Conservation (phyloP, 2,329 filamentous ascomycete genomes). For the Ophiobolus disseminans region DNA sequence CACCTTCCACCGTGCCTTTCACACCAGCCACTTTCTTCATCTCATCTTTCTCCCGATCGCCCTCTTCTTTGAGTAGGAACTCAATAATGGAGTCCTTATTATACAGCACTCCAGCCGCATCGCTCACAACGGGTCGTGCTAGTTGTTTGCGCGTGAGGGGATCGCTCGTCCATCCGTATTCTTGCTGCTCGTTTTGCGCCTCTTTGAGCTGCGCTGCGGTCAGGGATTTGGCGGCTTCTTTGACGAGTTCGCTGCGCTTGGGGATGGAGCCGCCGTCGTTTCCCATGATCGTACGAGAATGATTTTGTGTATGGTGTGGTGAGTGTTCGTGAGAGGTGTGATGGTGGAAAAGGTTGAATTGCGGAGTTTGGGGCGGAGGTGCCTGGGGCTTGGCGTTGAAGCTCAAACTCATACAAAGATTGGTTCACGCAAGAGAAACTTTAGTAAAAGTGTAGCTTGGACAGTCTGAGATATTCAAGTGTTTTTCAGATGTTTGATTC, state of each 20-base stretch:
- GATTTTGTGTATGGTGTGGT: conserved; percentile 5
- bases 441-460: too few relatives aligned
- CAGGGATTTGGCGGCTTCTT: conserved; percentile 83
- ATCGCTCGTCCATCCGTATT: conserved; percentile 86
- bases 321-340: background rate
- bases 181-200: conserved; percentile 80
- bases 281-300: conserved; percentile 68
- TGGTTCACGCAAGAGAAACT: too few relatives aligned
- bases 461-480: too few relatives aligned
- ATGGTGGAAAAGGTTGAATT: conserved; percentile 8
- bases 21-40: conserved; percentile 51
- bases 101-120: conserved; percentile 83
- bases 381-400: conserved; percentile 7
- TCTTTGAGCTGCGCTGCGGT: conserved; percentile 89
- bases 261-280: conserved; percentile 98
- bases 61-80: conserved; percentile 65
- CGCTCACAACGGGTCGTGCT: conserved; percentile 78
- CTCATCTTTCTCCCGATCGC: conserved; percentile 66
- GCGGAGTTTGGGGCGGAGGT: conserved; percentile 25
- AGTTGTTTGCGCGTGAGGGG: conserved; percentile 83
- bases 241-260: conserved; percentile 93
- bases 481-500: too few relatives aligned
- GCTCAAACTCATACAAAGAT: too few relatives aligned
- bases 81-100: conserved; percentile 91
- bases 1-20: conserved; percentile 65